Evolutionary conservation across 441 rosid genomes (phyloP).

Genomic region (Flueggea neowawraea): DNA sequence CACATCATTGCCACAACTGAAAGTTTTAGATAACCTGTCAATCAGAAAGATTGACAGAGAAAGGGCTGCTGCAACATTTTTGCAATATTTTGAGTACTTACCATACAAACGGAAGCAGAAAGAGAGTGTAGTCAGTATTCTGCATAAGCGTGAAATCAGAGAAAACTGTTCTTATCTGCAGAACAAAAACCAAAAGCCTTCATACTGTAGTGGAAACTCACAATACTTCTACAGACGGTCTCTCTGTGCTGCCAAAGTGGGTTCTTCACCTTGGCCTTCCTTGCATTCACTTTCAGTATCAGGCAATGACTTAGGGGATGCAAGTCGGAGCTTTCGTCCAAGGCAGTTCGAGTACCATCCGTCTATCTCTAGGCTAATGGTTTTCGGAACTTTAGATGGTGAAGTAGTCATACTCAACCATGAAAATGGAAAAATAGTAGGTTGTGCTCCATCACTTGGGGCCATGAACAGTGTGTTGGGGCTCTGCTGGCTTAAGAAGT

Average conservation of each 20-base stretch:
- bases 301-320: slow-evolving; percentile 34
- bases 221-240: slow-evolving; percentile 61
- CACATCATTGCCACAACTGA: slow-evolving; percentile 71
- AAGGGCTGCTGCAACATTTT: slow-evolving; percentile 48
- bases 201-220: slow-evolving; percentile 40
- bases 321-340: slow-evolving; percentile 55
- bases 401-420: slow-evolving; percentile 89
- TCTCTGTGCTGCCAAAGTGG: slow-evolving; percentile 87
- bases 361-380: slow-evolving; percentile 67
- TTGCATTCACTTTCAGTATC: slow-evolving; percentile 61
- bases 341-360: slow-evolving; percentile 98
- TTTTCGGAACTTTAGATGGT: slow-evolving; percentile 89
- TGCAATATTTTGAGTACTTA: slow-evolving; percentile 65
- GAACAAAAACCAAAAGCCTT: slow-evolving; percentile 23
- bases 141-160: slow-evolving; percentile 73
- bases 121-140: slow-evolving; percentile 66
- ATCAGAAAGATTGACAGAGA: slow-evolving; percentile 72
- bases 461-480: slow-evolving; percentile 85
- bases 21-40: slow-evolving; percentile 68
- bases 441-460: slow-evolving; percentile 71
- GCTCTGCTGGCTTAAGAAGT: slow-evolving; percentile 89
- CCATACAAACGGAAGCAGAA: slow-evolving; percentile 71
- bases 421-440: slow-evolving; percentile 67
- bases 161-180: slow-evolving; percentile 24
- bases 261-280: slow-evolving; percentile 75